Conservation (phyloP, 139 green algal genomes). For the Chlorella sp. region DNA sequence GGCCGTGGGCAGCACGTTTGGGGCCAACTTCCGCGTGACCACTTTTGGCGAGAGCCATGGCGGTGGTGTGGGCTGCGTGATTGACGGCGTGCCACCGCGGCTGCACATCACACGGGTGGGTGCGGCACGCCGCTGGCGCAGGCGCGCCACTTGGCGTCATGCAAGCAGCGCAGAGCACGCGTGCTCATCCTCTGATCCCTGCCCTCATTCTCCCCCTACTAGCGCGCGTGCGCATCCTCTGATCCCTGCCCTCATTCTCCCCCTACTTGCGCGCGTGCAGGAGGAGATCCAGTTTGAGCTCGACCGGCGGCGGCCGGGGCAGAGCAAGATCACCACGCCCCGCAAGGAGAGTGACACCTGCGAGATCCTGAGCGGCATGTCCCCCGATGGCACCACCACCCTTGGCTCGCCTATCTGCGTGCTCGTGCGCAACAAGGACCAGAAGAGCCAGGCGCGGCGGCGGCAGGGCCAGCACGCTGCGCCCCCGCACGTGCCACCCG, state of each 20-base stretch:
- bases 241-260: neutral
- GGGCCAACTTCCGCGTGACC: constrained; percentile 89
- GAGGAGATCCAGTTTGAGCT: constrained; percentile 85
- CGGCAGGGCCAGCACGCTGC: too few species aligned
- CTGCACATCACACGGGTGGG: constrained; percentile 75
- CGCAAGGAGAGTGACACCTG: constrained; percentile 93
- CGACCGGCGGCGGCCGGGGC: constrained; percentile 87
- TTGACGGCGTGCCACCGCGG: constrained; percentile 93
- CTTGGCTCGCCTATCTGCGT: constrained; percentile 94
- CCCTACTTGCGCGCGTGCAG: neutral
- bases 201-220: neutral
- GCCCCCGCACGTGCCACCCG: too few species aligned
- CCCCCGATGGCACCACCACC: constrained; percentile 76
- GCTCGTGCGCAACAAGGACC: constrained; percentile 97
- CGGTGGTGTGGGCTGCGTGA: constrained; percentile 94
- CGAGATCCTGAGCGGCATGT: constrained; percentile 90
- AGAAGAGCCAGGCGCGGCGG: constrained; percentile 75
- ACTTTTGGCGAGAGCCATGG: constrained; percentile 98
- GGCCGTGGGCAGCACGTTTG: constrained; percentile 85
- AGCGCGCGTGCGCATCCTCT: neutral
- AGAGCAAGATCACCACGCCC: constrained; percentile 97
- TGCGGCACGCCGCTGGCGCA: neutral
- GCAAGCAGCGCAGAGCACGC: neutral
- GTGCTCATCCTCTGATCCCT: neutral
- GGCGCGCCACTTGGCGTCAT: neutral